A percentile compares a stretch with the other conserved stretches of the same genome.
phyloP scores from a whole-genome alignment of 345 rosid genomes.

The Carallia pectinifolia region DNA sequence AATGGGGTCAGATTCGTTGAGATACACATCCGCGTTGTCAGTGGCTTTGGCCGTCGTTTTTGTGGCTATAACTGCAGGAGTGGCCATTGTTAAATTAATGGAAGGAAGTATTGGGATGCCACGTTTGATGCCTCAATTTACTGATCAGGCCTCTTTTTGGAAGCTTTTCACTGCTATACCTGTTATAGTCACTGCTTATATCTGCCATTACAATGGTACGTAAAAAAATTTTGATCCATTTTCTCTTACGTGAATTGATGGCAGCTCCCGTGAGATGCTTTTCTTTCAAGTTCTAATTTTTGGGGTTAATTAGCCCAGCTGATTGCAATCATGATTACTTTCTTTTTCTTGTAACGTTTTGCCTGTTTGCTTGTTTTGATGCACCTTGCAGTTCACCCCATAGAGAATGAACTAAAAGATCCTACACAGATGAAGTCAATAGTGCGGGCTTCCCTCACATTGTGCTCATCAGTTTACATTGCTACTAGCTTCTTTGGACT shows the following conservation, averaged over 20 bases:
- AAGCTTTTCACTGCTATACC: conserved; percentile 64
- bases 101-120: conserved; percentile 52
- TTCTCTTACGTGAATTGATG: not conserved
- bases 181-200: conserved; percentile 59
- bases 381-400: conserved; percentile 58
- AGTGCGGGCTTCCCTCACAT: conserved; percentile 46
- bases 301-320: too few relatives aligned
- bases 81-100: conserved; percentile 38
- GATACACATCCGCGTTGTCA: conserved; percentile 64
- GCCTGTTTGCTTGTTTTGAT: not conserved
- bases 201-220: conserved; percentile 69
- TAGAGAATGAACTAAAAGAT: conserved; percentile 62
- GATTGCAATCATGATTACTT: not conserved
- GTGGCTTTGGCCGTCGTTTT: conserved; percentile 62
- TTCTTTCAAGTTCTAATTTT: not conserved
- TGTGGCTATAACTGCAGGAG: conserved; percentile 58
- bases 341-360: conserved; percentile 2
- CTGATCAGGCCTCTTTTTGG: conserved; percentile 58
- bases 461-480: conserved; percentile 56
- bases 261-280: not conserved
- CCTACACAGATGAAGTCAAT: conserved; percentile 56
- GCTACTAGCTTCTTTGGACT: conserved; percentile 70
- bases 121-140: conserved; percentile 45
- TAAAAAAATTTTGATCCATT: conserved; percentile 5
- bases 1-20: conserved; percentile 51